phyloP scores from a whole-genome alignment of 169 alveolate genomes.

The Babesia bovis region DNA sequence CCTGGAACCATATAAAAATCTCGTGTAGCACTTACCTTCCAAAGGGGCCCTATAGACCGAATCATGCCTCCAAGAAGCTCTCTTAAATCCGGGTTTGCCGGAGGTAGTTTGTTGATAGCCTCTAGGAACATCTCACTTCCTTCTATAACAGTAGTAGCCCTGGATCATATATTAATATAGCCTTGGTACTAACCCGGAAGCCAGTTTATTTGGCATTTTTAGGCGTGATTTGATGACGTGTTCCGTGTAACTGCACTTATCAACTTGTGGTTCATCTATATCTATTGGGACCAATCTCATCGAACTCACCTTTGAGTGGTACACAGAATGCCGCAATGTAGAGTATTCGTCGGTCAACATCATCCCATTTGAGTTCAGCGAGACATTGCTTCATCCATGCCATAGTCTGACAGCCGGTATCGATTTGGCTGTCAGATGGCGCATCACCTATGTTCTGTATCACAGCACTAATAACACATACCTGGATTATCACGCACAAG shows the following conservation, averaged over 20 bases:
- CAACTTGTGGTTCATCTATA: constrained; percentile 23
- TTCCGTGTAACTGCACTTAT: constrained; percentile 27
- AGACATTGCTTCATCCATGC: constrained; percentile 16
- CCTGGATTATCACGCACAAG: constrained; percentile 24
- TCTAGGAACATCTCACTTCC: constrained; percentile 34
- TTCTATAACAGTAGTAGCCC: constrained; percentile 41
- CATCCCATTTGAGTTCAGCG: not conserved
- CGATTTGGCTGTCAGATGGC: constrained; percentile 37
- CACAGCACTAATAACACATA: not conserved
- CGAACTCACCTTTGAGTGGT: constrained; percentile 43
- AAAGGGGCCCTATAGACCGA: constrained; percentile 51
- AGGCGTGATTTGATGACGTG: constrained; percentile 56
- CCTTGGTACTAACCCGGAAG: constrained; percentile 38
- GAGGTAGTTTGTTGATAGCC: constrained; percentile 14
- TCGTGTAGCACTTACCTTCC: constrained; percentile 34
- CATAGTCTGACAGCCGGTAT: constrained; percentile 41
- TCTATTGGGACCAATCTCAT: not conserved
- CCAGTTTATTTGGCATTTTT: constrained; percentile 55
- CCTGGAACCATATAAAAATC: constrained; percentile 19
- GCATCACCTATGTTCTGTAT: constrained; percentile 4
- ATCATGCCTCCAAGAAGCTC: constrained; percentile 31
- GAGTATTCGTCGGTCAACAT: constrained; percentile 10
- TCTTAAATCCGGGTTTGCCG: constrained; percentile 7
- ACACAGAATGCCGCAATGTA: constrained; percentile 48
- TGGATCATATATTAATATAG: not conserved